phyloP scores from a whole-genome alignment of 2,329 filamentous ascomycete species.

The Ophiocordyceps camponoti-rufipedis region DNA sequence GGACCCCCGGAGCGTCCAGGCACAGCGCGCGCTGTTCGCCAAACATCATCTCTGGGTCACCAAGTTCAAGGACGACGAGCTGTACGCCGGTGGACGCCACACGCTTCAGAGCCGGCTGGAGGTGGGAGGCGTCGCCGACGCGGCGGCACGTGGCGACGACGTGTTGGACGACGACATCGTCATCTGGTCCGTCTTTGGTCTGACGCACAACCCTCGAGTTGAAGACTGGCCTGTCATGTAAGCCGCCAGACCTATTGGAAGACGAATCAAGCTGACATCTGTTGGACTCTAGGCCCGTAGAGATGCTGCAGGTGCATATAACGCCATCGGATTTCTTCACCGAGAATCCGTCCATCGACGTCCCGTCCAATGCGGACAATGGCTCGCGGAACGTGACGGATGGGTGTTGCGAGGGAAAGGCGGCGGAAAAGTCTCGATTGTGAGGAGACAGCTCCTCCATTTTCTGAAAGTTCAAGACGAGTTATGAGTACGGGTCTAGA shows the following conservation, averaged over 20 bases:
- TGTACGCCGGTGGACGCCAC: conserved; percentile 24
- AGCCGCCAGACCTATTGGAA: conserved; percentile 6
- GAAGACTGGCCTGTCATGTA: conserved; percentile 55
- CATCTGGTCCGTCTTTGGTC: conserved; percentile 38
- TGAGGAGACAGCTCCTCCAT: not conserved
- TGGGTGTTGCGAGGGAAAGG: not conserved
- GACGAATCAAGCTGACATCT: not conserved
- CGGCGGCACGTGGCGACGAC: conserved; percentile 24
- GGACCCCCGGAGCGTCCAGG: conserved; percentile 19
- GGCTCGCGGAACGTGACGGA: conserved; percentile 4
- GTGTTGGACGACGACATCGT: conserved; percentile 32
- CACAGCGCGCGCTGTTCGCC: conserved; percentile 21
- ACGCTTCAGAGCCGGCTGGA: conserved; percentile 23
- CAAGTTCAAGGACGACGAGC: conserved; percentile 23
- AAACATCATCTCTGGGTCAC: conserved; percentile 28
- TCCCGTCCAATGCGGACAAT: conserved; percentile 17
- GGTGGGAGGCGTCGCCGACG: conserved; percentile 17
- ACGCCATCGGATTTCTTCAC: conserved; percentile 30
- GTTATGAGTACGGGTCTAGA: too few species aligned
- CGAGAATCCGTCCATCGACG: conserved; percentile 26
- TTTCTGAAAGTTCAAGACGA: too few species aligned
- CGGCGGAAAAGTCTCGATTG: not conserved
- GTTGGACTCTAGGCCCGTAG: conserved; percentile 27
- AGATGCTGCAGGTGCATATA: conserved; percentile 25
- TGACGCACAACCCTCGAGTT: conserved; percentile 45